Evolutionary conservation across 1,139 yeast genomes (phyloP).

Genomic region (Kodamaea sp.): DNA sequence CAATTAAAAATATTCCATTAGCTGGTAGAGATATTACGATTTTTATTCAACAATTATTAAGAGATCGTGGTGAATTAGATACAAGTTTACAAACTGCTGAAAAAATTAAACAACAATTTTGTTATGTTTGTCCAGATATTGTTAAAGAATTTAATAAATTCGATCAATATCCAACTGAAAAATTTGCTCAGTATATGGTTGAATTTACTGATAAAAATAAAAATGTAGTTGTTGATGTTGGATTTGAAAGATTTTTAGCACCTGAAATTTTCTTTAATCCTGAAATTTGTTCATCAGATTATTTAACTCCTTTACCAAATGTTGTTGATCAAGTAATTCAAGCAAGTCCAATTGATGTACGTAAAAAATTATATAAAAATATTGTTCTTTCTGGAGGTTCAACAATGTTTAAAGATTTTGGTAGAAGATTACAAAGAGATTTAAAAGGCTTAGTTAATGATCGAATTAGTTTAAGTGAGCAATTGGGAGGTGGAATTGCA

Average conservation of each 20-base stretch:
- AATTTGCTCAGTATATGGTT: slow-evolving; percentile 89
- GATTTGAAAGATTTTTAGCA: slow-evolving; percentile 95
- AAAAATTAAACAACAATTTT: slow-evolving; percentile 90
- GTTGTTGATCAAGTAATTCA: slow-evolving; percentile 95
- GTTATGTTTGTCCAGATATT: slow-evolving; percentile 96
- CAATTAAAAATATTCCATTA: slow-evolving; percentile 94
- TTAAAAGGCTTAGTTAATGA: slow-evolving; percentile 82
- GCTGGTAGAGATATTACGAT: slow-evolving; percentile 97
- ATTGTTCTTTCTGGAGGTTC: slow-evolving; percentile 96
- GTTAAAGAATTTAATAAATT: slow-evolving; percentile 94
- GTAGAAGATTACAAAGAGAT: slow-evolving; percentile 95
- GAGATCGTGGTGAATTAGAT: slow-evolving; percentile 96
- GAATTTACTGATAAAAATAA: slow-evolving; percentile 73
- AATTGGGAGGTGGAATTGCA: slow-evolving; percentile 57
- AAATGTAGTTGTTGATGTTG: slow-evolving; percentile 77
- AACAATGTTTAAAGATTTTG: slow-evolving; percentile 97
- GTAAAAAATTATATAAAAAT: slow-evolving; percentile 92
- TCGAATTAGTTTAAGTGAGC: slow-evolving; percentile 80
- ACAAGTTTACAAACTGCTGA: slow-evolving; percentile 95
- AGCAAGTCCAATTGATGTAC: slow-evolving; percentile 94
- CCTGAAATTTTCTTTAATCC: slow-evolving; percentile 99
- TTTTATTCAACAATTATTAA: slow-evolving; percentile 85
- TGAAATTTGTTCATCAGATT: slow-evolving; percentile 93
- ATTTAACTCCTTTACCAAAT: slow-evolving; percentile 89
- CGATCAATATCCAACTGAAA: slow-evolving; percentile 84